phyloP scores from a whole-genome alignment of 306 rosid species.

The Acacia acuminata region DNA sequence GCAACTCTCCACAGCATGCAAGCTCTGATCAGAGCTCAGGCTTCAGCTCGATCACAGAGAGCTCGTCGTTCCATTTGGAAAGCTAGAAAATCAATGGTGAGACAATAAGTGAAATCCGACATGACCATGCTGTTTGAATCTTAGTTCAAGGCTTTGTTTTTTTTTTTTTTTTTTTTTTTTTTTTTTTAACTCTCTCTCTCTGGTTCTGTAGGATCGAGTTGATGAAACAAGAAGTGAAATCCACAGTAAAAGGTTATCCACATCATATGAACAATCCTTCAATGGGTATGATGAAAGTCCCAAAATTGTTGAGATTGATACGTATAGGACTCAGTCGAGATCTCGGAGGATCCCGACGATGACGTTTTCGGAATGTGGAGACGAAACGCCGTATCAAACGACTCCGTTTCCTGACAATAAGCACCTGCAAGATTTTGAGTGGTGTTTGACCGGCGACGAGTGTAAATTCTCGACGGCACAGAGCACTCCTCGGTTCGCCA shows the following conservation, averaged over 20 bases:
- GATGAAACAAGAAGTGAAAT: constrained; percentile 79
- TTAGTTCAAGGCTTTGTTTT: background rate
- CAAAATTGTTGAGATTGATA: constrained; percentile 87
- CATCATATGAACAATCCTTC: constrained; percentile 54
- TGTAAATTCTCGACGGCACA: constrained; percentile 68
- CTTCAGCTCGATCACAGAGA: constrained; percentile 63
- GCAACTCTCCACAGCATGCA: constrained; percentile 94
- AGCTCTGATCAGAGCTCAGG: constrained; percentile 88
- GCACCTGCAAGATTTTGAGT: constrained; percentile 63
- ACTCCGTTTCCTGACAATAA: constrained; percentile 52
- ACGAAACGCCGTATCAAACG: constrained; percentile 57
- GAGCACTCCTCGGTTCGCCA: constrained; percentile 72
- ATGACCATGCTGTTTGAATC: background rate
- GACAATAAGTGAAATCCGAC: background rate
- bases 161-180: background rate
- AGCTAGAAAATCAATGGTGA: constrained; percentile 65
- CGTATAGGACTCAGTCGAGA: constrained; percentile 68
- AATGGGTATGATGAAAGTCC: constrained; percentile 72
- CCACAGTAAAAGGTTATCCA: constrained; percentile 74
- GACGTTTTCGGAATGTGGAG: constrained; percentile 62
- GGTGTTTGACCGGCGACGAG: constrained; percentile 66
- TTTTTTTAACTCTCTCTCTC: too few species aligned
- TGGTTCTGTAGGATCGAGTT: constrained; percentile 56
- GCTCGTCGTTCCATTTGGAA: constrained; percentile 87
- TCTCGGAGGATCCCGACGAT: constrained; percentile 48